These are phyloP conservation scores for Candida incommunis DNA, from an alignment of 805 yeast genomes.

Conservation along the genomic window DNA sequence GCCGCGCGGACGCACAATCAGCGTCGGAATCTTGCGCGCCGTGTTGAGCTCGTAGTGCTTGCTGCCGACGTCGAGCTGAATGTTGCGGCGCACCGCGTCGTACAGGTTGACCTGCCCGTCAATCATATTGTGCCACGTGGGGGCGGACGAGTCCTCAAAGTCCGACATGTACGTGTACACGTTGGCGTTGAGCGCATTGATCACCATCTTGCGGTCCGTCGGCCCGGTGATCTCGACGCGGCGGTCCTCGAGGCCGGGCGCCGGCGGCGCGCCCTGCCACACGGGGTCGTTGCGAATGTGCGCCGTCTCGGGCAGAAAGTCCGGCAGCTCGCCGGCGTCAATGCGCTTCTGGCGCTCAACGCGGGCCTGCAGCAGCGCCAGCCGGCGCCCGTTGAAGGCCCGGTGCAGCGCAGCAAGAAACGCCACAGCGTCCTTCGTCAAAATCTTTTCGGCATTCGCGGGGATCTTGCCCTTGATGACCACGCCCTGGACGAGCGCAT, in stretches of 20 bases:
- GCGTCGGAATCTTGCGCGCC: slow-evolving; percentile 32
- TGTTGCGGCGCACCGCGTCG: slow-evolving; percentile 50
- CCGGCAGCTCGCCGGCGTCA: slow-evolving; percentile 53
- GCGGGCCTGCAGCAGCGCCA: slow-evolving; percentile 40
- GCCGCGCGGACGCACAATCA: slow-evolving; percentile 46
- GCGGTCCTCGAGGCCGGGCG: slow-evolving; percentile 55
- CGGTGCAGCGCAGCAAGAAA: slow-evolving; percentile 56
- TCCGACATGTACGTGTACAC: slow-evolving; percentile 69
- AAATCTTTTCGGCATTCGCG: slow-evolving; percentile 36
- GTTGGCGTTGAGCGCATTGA: slow-evolving; percentile 53
- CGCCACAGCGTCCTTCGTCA: slow-evolving; percentile 48
- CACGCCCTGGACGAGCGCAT: slow-evolving; percentile 30
- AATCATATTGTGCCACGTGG: slow-evolving; percentile 53
- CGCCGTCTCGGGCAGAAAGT: slow-evolving; percentile 51
- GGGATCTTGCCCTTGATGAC: slow-evolving; percentile 40
- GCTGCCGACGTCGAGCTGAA: slow-evolving; percentile 25
- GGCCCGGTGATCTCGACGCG: slow-evolving; percentile 69
- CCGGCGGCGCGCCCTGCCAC: slow-evolving; percentile 61
- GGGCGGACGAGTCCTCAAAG: slow-evolving; percentile 60
- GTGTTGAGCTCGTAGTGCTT: slow-evolving; percentile 40
- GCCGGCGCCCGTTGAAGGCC: slow-evolving; percentile 41
- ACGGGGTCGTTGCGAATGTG: slow-evolving; percentile 48
- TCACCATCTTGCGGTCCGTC: slow-evolving; percentile 62
- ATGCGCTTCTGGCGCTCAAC: slow-evolving; percentile 39
- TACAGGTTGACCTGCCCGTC: slow-evolving; percentile 59